Conservation (phyloP, 2,329 filamentous ascomycete genomes). For the Daldinia sp. region DNA sequence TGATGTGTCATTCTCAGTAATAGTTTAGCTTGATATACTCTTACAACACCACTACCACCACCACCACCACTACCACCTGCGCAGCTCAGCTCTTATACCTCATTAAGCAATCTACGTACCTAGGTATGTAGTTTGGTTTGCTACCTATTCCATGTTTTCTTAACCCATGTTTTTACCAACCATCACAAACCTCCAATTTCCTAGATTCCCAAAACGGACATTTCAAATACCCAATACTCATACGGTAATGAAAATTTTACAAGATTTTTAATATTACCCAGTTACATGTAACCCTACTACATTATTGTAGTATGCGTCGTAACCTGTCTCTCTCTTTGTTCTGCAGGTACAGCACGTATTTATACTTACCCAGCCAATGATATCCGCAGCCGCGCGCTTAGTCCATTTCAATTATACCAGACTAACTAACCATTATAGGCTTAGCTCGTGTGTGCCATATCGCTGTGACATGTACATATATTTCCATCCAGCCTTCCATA, state of each 20-base stretch:
- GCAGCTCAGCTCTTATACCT: no score
- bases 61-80: no score
- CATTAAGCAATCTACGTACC: background rate
- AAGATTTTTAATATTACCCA: background rate
- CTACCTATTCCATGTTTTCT: background rate
- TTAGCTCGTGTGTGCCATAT: background rate
- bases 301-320: background rate
- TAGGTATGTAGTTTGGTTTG: no score
- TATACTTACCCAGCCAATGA: background rate
- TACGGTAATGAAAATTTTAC: background rate
- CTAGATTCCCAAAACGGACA: background rate
- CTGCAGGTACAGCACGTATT: constrained; percentile 1
- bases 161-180: background rate
- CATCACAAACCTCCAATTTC: background rate
- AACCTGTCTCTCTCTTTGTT: background rate
- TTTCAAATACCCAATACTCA: background rate
- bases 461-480: background rate
- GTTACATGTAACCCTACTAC: background rate
- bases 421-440: background rate
- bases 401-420: background rate
- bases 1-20: background rate
- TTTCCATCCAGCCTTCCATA: no score
- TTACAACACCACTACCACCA: background rate
- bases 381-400: background rate
- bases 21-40: constrained; percentile 5